Base-by-base conservation (phyloP, 805 yeast genomes). In the Myxozyma nipponensis region DNA sequence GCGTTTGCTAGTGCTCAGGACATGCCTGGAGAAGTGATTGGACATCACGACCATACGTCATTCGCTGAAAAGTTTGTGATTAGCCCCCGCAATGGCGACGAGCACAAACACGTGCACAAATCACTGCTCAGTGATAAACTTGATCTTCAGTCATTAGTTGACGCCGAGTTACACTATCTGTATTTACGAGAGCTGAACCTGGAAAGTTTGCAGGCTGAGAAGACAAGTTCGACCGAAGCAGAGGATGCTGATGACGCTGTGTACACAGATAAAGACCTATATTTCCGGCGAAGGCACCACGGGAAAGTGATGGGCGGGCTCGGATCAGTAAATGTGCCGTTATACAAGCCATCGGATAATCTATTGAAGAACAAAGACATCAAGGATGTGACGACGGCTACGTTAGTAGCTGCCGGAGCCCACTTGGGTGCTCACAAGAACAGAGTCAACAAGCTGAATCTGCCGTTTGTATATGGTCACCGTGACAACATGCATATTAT, bases 401-500 rank as follows among this genome's bases (percentile, higher is more conserved):
- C 81, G 50, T 74, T 93, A 46, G 67, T 91, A 68, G 91, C 96
- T 2, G 87, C 97, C 0, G 97, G 96, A 46, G 91, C 91, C 41
- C 98, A 93, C 68, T 72, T 93, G 59, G 98, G 98, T 25, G 97
- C 91, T 61, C 77, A 95, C n/a, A 22, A 43, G 21, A 45, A 38
- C 21, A 49, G 50, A n/a, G 53, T 69, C 32, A 81, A 95, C 60
- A 81, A 89, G 7, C 77, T 84, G 24, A 86, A 90, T 45, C 91
- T 89, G 68, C 90, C 95, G 9, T 93, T 76, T 66, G 77, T 91
- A 40, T 84, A 84, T 63, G 98, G 98, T 48, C 84, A 78, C 57
- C 88, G 93, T 62, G 83, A 87, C 54, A 96, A 89, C n/a, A 76
- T 93, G 50, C 95, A 89, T 67, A 79, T 93, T 46, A 90, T 93